Evolutionary conservation across 208 protist genomes (phyloP), one percentile per base, ranked within the genome.

Genomic region (Porcisia deanei): DNA sequence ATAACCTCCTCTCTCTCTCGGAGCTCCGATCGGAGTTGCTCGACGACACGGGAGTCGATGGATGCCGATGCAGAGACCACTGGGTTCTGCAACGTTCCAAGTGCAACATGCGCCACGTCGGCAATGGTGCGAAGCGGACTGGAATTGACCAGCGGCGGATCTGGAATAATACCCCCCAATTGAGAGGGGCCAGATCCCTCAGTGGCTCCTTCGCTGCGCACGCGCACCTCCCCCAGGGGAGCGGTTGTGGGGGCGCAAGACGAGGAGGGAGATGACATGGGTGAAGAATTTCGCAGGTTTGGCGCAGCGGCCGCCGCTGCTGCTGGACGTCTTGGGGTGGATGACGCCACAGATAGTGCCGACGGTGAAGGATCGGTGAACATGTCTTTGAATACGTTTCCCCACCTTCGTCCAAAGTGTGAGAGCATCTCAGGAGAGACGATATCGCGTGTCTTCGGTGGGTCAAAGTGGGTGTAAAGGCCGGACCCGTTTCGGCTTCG

Each of bases 351-450:
- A 25, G 6, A 22, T 20, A 43, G n/a, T 9, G 47, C 25, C 9
- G 73, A 8, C 18, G 64, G 66, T 34, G 79, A 52, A 6, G 45
- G 54, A 52, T 75, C 79, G n/a, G 68, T 74, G 58, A 92, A 66
- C 60, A 94, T 83, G 0, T 80, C 77, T 39, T 84, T 73, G 68
- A 89, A 92, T 30, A 89, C 83, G 37, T 77, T 76, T 47, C 81
- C 85, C 90, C 90, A 94, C 34, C 84, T 65, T 45, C 73, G 78
- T 14, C 82, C 84, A 61, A 83, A 82, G 7, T 57, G 72, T 3
- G 86, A 88, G 41, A 68, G 73, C 83, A 86, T 89, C 1, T 63
- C 67, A 30, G 64, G 45, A 4, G 75, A 71, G 20, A 54, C 52
- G 16, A 37, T 37, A 30, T 22, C 76, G 47, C 47, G 74, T 34